These are phyloP conservation scores for Periglandula ipomoeae DNA, from an alignment of 2,329 filamentous ascomycete genomes.

Conservation along the genomic window DNA sequence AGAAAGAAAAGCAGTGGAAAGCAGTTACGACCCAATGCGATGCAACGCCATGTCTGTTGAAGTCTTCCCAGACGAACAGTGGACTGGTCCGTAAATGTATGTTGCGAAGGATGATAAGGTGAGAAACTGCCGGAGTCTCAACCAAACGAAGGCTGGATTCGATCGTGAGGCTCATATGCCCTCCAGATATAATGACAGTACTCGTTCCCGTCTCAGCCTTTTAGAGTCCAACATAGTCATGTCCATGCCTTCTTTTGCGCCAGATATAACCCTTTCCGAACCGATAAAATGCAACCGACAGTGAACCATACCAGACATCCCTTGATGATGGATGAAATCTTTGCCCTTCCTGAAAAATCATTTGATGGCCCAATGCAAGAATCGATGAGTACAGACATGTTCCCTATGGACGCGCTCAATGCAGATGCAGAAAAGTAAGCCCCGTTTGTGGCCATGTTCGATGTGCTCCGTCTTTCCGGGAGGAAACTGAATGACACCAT, in stretches of 20 bases:
- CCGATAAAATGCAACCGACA: constrained; percentile 6
- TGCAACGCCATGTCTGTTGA: constrained; percentile 4
- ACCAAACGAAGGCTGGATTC: not conserved
- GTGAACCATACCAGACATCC: constrained; percentile 4
- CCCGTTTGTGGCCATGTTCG: not conserved
- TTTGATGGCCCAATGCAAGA: constrained; percentile 6
- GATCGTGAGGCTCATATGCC: not conserved
- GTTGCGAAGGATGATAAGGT: not conserved
- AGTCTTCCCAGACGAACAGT: not conserved
- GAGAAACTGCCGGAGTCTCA: not conserved
- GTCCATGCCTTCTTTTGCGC: constrained; percentile 5
- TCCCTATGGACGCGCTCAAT: constrained; percentile 4
- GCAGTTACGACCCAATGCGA: constrained; percentile 1
- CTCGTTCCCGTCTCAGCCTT: not conserved
- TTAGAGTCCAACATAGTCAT: constrained; percentile 4
- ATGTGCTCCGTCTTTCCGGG: constrained; percentile 3
- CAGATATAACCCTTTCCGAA: constrained; percentile 2
- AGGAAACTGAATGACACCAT: constrained; percentile 5
- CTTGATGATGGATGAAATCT: constrained; percentile 7
- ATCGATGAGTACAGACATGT: constrained; percentile 6
- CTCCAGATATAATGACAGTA: not conserved
- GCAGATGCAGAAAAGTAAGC: constrained; percentile 7
- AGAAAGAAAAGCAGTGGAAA: not conserved
- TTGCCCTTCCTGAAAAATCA: not conserved
- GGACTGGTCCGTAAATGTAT: constrained; percentile 1